A percentile compares a stretch with the other conserved stretches of the same genome.
Evolutionary conservation across 768 basidiomycete genomes (phyloP).

Genomic region (Tulasnella sp.): DNA sequence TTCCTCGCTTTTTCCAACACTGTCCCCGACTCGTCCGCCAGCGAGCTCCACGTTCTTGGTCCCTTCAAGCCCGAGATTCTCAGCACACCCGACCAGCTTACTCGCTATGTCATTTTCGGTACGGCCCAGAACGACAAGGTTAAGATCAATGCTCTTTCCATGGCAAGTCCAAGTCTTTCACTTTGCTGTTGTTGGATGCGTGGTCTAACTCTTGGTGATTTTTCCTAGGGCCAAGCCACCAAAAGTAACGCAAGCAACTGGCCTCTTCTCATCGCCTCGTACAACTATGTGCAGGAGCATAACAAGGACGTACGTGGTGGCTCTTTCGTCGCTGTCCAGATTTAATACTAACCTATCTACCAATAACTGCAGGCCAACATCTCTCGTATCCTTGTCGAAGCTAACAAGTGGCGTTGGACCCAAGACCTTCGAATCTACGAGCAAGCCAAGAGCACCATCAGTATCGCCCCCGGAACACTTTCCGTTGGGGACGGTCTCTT

Average conservation of each 20-base stretch:
- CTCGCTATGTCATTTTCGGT: background rate
- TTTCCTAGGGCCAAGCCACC: background rate
- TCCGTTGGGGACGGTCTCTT: slow-evolving; percentile 5
- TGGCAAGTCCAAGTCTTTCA: background rate
- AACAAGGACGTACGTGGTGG: background rate
- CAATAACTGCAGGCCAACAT: background rate
- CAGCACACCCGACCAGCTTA: background rate
- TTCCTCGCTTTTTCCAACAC: background rate
- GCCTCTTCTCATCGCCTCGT: background rate
- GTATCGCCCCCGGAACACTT: background rate
- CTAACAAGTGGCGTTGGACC: slow-evolving; percentile 13
- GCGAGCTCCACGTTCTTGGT: background rate
- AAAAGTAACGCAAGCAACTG: background rate
- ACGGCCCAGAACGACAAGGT: background rate
- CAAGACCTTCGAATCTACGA: slow-evolving; percentile 14
- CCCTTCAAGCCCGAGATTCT: background rate
- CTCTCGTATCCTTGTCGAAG: slow-evolving; percentile 13
- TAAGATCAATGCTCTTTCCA: background rate
- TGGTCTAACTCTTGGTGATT: background rate
- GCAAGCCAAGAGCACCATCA: slow-evolving; percentile 2
- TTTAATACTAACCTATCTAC: background rate
- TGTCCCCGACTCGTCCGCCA: background rate
- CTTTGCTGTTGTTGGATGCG: no score
- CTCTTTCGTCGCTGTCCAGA: background rate
- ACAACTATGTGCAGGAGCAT: background rate